Evolutionary conservation across 805 yeast genomes (phyloP).

Genomic region (Cyberlindnera mrakii): DNA sequence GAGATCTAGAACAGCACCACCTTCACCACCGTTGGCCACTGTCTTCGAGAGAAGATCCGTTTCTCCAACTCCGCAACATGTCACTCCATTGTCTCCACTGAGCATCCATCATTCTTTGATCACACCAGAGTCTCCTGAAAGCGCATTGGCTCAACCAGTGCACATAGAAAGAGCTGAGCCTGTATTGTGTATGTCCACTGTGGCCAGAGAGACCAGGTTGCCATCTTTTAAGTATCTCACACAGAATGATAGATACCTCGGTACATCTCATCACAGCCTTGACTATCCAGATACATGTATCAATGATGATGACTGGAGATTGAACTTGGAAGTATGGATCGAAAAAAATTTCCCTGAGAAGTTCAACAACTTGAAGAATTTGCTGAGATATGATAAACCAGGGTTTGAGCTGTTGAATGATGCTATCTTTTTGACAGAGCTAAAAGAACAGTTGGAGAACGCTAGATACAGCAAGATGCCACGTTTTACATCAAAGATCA

Average conservation of each 20-base stretch:
- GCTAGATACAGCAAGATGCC: constrained; percentile 17
- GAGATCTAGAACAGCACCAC: constrained; percentile 42
- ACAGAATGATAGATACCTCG: constrained; percentile 13
- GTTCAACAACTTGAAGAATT: constrained; percentile 32
- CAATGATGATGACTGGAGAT: constrained; percentile 40
- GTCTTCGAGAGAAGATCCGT: constrained; percentile 15
- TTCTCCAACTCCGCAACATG: constrained; percentile 17
- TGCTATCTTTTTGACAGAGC: constrained; percentile 22
- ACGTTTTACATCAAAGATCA: constrained; percentile 24
- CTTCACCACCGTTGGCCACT: constrained; percentile 30
- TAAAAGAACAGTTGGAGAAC: constrained; percentile 20
- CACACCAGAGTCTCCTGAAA: constrained; percentile 9
- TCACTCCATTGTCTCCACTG: constrained; percentile 6
- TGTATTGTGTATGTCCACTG: constrained; percentile 2
- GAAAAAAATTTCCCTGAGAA: constrained; percentile 35
- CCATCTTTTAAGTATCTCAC: constrained; percentile 16
- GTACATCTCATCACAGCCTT: constrained; percentile 13
- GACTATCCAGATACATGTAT: constrained; percentile 29
- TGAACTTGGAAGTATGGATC: constrained; percentile 33
- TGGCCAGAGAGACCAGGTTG: neutral
- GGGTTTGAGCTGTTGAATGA: constrained; percentile 25
- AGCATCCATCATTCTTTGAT: neutral
- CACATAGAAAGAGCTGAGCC: constrained; percentile 23
- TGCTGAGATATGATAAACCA: constrained; percentile 27
- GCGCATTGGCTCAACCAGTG: constrained; percentile 9